Percentiles rank a stretch among this genome's conserved stretches.
These are phyloP conservation scores for Platanthera zijinensis DNA, from an alignment of 106 monocot species.

Conservation along the genomic window DNA sequence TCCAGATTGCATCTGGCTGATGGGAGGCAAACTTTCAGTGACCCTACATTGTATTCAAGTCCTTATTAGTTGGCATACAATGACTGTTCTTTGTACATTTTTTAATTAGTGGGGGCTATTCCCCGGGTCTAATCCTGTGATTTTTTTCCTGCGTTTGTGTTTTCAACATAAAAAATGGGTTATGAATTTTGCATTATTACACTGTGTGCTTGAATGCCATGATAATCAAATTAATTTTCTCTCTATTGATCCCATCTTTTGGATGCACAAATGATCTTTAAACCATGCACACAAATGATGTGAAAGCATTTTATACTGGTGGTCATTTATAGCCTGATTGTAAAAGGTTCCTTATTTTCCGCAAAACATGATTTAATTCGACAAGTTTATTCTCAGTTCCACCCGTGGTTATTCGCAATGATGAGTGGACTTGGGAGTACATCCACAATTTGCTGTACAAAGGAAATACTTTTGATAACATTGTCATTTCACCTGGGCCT, in stretches of 20 bases:
- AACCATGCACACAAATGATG: neutral
- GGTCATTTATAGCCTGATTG: neutral
- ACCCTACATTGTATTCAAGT: too few species aligned
- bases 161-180: too few species aligned
- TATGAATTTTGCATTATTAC: too few species aligned
- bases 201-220: too few species aligned
- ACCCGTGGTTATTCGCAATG: conserved; percentile 84
- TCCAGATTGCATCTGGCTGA: too few species aligned
- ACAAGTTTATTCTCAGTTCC: conserved; percentile 38
- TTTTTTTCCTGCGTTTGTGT: too few species aligned
- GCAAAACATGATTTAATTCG: conserved; percentile 3
- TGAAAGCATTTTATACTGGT: neutral
- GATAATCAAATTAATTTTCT: too few species aligned
- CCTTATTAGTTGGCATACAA: too few species aligned
- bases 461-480: conserved; percentile 79
- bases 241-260: neutral
- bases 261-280: neutral
- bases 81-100: too few species aligned
- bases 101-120: too few species aligned
- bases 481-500: conserved; percentile 96
- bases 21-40: too few species aligned
- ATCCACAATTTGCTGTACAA: conserved; percentile 35
- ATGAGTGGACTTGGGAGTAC: conserved; percentile 91
- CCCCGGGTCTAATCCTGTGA: too few species aligned
- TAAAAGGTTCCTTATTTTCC: neutral